Base-by-base conservation (phyloP, 768 basidiomycete species). In the Hortiboletus flavorubellus region DNA sequence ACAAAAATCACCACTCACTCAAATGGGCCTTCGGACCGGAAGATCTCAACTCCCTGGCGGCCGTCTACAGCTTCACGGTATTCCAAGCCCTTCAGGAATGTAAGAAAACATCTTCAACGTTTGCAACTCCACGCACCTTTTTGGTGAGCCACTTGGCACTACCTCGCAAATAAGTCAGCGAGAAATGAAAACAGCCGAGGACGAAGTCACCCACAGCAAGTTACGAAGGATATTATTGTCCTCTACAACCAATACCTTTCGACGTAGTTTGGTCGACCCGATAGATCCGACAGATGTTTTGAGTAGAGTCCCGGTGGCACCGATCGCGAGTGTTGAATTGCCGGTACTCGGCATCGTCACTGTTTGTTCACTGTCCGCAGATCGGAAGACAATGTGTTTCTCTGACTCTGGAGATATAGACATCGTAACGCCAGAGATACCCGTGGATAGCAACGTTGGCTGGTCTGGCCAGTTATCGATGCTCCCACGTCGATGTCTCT, bases 221-320 rank as follows among this genome's bases (percentile, higher is more conserved):
- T 82, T 84, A 49, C 93, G 83, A 55, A 97, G 81, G 53, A 98
- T 88, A 53, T 70, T 80, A 67, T 97, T 97, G 64, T 98, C 95
- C 71, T 97, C 94, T 2, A 96, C 89, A 2, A 96, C 85, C 39
- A 97, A 75, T 6, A 95, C 85, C 50, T 85, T 80, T 58, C 84
- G 77, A 5, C 71, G 74, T 16, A 74, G 72, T 39, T 75, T 75
- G n/a, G 69, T 66, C 11, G 69, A 68, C 18, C 78, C 78, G 15
- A 81, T 57, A 8, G 83, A 73, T 30, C 82, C 79, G 16, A 87
- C 68, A 0, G 90, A 86, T 5, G 85, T 78, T 69, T 80, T 86
- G 44, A 93, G 70, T 54, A 94, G 72, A 4, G 83, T 86, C 1
- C 90, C 91, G 2, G 83, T 80, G 8, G 76, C 66, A 12, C 84